phyloP scores from a whole-genome alignment of 108 stramenopile species.

The Nitzschia palea region DNA sequence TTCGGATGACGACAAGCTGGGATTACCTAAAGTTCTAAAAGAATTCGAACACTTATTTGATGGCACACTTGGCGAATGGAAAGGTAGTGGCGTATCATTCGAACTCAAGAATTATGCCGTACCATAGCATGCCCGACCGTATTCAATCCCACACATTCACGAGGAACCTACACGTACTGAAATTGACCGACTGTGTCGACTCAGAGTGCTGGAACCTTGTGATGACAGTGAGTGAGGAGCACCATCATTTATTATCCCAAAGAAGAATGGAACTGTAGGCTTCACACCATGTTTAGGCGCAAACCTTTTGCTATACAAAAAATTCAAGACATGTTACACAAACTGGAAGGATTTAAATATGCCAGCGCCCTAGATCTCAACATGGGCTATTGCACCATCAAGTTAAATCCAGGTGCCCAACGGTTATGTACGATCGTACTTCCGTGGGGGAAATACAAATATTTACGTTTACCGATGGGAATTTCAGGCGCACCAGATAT shows the following conservation, averaged over 20 bases:
- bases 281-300: constrained; percentile 34
- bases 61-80: not conserved
- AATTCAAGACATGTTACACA: constrained; percentile 36
- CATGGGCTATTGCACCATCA: constrained; percentile 41
- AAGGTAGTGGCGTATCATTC: constrained; percentile 27
- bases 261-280: constrained; percentile 23
- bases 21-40: not conserved
- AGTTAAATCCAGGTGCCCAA: constrained; percentile 17
- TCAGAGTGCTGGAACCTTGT: constrained; percentile 15
- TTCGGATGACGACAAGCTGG: not conserved
- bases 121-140: constrained; percentile 29
- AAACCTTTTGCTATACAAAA: constrained; percentile 31
- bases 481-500: constrained; percentile 20
- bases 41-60: not conserved
- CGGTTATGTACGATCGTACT: constrained; percentile 23
- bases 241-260: constrained; percentile 37
- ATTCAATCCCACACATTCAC: constrained; percentile 33
- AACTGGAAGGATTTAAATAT: constrained; percentile 18
- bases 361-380: constrained; percentile 33
- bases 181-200: constrained; percentile 14
- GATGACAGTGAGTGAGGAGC: constrained; percentile 23
- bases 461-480: constrained; percentile 28
- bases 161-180: constrained; percentile 26
- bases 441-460: constrained; percentile 31
- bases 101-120: constrained; percentile 42